Evolutionary conservation across 768 basidiomycete genomes (phyloP).

Genomic region (Boletus sp.): DNA sequence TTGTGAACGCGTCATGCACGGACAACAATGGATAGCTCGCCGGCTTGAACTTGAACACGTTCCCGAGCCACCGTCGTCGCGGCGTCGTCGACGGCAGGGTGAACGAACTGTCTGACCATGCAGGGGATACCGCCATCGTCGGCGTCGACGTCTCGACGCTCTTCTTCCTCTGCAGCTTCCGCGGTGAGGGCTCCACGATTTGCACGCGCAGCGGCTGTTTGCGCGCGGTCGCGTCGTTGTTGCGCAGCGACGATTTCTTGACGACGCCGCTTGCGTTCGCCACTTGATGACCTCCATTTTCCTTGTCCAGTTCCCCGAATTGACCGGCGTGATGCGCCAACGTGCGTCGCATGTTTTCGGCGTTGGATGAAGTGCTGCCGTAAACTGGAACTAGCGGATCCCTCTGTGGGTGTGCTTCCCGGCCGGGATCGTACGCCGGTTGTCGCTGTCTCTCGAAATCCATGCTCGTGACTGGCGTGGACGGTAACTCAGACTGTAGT

Average conservation of each 20-base stretch:
- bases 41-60: constrained; percentile 85
- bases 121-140: constrained; percentile 32
- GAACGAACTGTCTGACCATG: constrained; percentile 47
- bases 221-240: constrained; percentile 17
- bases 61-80: constrained; percentile 78
- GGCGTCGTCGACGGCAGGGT: constrained; percentile 45
- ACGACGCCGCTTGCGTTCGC: constrained; percentile 19
- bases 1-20: constrained; percentile 55
- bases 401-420: constrained; percentile 26
- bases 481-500: constrained; percentile 6
- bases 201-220: constrained; percentile 39
- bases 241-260: constrained; percentile 48
- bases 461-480: constrained; percentile 13
- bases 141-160: constrained; percentile 20
- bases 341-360: constrained; percentile 1
- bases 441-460: constrained; percentile 22
- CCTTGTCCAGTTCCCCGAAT: constrained; percentile 49
- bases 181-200: constrained; percentile 49
- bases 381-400: constrained; percentile 34
- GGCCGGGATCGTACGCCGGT: constrained; percentile 2
- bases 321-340: constrained; percentile 1
- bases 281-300: constrained; percentile 40
- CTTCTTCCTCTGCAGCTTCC: constrained; percentile 36
- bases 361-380: constrained; percentile 11
- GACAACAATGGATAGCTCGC: constrained; percentile 58